Evolutionary conservation across 2,329 filamentous ascomycete genomes (phyloP).

Genomic region (Ophiocordyceps unilateralis): DNA sequence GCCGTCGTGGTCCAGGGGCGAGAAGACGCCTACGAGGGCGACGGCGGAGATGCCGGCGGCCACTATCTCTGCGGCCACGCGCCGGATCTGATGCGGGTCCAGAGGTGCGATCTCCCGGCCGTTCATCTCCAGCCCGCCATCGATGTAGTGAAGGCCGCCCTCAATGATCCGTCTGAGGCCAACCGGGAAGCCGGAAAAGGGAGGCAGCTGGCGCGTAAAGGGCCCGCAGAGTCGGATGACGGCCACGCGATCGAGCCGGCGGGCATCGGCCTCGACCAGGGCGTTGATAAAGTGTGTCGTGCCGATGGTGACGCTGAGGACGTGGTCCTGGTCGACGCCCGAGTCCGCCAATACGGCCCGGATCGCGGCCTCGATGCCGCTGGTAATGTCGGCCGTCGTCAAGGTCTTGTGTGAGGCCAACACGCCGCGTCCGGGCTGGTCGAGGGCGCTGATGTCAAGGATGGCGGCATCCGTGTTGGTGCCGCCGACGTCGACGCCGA

Average conservation of each 20-base stretch:
- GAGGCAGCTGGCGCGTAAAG: slow-evolving; percentile 24
- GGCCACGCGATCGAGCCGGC: slow-evolving; percentile 24
- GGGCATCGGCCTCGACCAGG: slow-evolving; percentile 25
- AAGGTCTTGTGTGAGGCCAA: slow-evolving; percentile 29
- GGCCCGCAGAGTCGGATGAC: slow-evolving; percentile 28
- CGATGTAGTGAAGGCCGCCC: slow-evolving; percentile 22
- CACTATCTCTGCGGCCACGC: slow-evolving; percentile 14
- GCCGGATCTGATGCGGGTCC: slow-evolving; percentile 18
- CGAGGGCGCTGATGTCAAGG: slow-evolving; percentile 20
- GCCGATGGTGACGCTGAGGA: slow-evolving; percentile 31
- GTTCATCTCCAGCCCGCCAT: slow-evolving; percentile 30
- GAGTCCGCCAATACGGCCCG: slow-evolving; percentile 21
- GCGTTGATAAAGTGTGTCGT: slow-evolving; percentile 34
- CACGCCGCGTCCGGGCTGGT: slow-evolving; percentile 20
- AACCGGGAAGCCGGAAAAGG: slow-evolving; percentile 27
- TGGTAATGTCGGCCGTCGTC: slow-evolving; percentile 31
- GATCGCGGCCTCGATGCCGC: slow-evolving; percentile 29
- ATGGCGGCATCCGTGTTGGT: slow-evolving; percentile 27
- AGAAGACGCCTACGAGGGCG: slow-evolving; percentile 27
- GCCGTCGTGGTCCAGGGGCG: slow-evolving; percentile 23
- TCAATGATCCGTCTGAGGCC: slow-evolving; percentile 21
- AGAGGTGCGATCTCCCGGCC: slow-evolving; percentile 24
- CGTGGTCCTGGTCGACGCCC: slow-evolving; percentile 16
- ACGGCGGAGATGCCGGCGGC: slow-evolving; percentile 18
- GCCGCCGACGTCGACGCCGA: slow-evolving; percentile 24